A percentile compares a stretch with the other conserved stretches of the same genome.
Conservation (phyloP, 352 stramenopile species). For the Pythium chondricola region DNA sequence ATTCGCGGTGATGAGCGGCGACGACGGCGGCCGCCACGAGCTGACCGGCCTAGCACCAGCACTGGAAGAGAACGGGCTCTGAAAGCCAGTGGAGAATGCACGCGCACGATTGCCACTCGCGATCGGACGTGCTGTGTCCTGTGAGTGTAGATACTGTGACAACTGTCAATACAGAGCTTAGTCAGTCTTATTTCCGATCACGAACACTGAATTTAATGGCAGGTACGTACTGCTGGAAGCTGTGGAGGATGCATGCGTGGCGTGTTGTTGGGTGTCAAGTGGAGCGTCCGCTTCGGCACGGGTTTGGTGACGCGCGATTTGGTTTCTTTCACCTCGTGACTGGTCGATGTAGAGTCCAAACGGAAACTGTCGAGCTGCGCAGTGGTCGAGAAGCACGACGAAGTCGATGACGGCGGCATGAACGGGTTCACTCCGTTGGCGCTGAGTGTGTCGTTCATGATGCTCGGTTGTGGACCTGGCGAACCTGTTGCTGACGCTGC, state of each 20-base stretch:
- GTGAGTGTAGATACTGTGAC: constrained; percentile 8
- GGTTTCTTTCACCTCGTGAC: constrained; percentile 28
- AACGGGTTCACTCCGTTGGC: constrained; percentile 4
- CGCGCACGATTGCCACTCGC: too few species aligned
- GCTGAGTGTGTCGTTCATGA: constrained; percentile 15
- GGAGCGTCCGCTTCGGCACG: constrained; percentile 14
- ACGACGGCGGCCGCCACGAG: not conserved
- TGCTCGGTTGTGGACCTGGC: not conserved
- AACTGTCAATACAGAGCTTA: constrained; percentile 3
- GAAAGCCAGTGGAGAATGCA: not conserved
- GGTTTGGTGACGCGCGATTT: constrained; percentile 23
- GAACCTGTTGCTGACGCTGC: not conserved
- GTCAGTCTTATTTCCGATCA: too few species aligned
- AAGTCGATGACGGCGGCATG: not conserved
- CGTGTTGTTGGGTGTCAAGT: constrained; percentile 11
- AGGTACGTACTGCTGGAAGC: constrained; percentile 27
- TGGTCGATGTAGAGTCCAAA: constrained; percentile 1
- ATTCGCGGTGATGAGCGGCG: not conserved
- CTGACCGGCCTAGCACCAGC: not conserved
- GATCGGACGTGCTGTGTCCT: not conserved
- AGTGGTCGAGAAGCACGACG: constrained; percentile 11
- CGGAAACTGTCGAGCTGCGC: constrained; percentile 15
- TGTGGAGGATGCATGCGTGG: constrained; percentile 12
- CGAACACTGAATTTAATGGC: too few species aligned
- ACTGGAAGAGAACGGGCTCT: not conserved